Base-by-base conservation (phyloP, 2,329 filamentous ascomycete species). In the Orbilia javanica region DNA sequence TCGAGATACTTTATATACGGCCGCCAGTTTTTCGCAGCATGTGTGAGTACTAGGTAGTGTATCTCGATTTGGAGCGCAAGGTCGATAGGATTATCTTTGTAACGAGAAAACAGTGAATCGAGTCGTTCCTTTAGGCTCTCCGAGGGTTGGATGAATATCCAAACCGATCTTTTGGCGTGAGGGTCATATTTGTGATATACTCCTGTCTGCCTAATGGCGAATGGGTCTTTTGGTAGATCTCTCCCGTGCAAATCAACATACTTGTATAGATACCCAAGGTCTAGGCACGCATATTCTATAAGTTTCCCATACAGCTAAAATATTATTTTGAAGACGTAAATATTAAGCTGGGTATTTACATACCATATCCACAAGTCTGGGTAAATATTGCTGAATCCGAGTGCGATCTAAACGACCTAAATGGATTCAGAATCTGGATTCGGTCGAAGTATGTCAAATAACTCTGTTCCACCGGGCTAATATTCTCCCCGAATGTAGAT, bases 101-200 rank as follows among this genome's bases (percentile, higher is more conserved):
- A 77, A 20, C 62, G 60, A 10, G 50, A 46, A 20, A 77, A 71
- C 1, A 77, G 39, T 29, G 52, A 50, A 20, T 63, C 62, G 7
- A 77, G 52, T 20, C 66, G 57, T 25, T 77, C 73, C 31, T 77
- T 77, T 4, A 77, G 44, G 22, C 66, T 67, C 48, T 71, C 66
- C 3, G 73, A 71, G 5, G 66, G 60, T 27, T 77, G 73, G 7
- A 77, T 31, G 27, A 77, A 71, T 57, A 77, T 77, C 73, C 73
- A 77, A 15, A 67, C 34, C 4, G 73, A 65, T 53, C 62, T 53
- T 52, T 71, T 77, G 4, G 57, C 60, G 15, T 77, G 73, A 7
- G 73, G 73, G 34, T 71, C 73, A 60, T 66, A 77, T 63, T 71
- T 77, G 25, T 77, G 73, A 27, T 77, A 77, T 31, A 77, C 73